Evolutionary conservation across 164 flowering plant species (phyloP), one percentile per base, ranked within the genome.

Genomic region (Kingdonia uniflora): DNA sequence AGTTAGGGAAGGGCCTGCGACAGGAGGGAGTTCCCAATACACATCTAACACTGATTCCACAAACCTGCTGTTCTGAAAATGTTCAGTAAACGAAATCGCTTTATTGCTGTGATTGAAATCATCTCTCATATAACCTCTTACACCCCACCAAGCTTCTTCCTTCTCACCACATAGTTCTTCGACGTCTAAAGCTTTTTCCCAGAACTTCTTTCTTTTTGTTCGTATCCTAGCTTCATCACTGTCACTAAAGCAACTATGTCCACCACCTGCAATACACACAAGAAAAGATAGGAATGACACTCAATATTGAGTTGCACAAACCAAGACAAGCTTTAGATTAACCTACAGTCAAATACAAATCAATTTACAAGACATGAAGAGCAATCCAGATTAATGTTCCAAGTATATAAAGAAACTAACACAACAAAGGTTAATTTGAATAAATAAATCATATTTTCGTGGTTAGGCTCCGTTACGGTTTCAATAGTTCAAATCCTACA

Each of bases 71-170:
- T 94, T 89, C 66, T 74, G 60, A 49, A 86, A 94, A 67, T 94
- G 99, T 39, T 84, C 72, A 0, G 51, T 14, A 48, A 72, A 70
- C n/a, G 96, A 65, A 22, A 94, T 82, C 40, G 68, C 68, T 54
- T 70, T 67, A 60, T 94, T 86, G 55, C 76, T 82, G 68, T 89
- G 92, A 68, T 83, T 86, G 54, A 89, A 89, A 57, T 86, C 71
- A 52, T 89, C 99, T 24, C 95, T 74, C 95, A 83, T 80, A 46
- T 84, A 68, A 11, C 99, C 97, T 73, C 72, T 75, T 17, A 94
- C 97, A 26, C 99, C 99, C 99, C 99, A 94, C 99, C 99, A 94
- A 44, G 72, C 71, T 70, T n/a, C n/a, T n/a, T 89, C 96, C 15
- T 67, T 72, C 0, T 79, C 67, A n/a, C 95, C 95, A 61, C 99